A percentile compares a stretch with the other conserved stretches of the same genome.
These are phyloP conservation scores for Parascedosporium putredinis DNA, from an alignment of 2,329 filamentous ascomycete species.

Conservation along the genomic window DNA sequence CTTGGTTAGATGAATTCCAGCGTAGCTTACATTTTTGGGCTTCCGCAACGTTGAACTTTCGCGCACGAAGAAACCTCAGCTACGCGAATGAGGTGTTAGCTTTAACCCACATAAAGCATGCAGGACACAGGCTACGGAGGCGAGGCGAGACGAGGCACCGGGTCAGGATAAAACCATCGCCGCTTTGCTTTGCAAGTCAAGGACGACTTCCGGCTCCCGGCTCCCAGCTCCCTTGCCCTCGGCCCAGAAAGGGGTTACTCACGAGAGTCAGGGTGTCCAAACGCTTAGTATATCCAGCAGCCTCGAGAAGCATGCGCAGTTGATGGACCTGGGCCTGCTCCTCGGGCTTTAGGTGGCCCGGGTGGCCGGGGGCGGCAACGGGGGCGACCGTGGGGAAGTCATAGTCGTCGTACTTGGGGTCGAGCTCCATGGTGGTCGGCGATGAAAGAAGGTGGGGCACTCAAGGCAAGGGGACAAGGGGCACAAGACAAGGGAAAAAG, in stretches of 20 bases:
- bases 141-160: too few relatives aligned
- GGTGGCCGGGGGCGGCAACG: constrained; percentile 63
- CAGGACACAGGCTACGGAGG: too few relatives aligned
- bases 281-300: constrained; percentile 68
- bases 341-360: constrained; percentile 73
- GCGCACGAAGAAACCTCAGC: constrained; percentile 83
- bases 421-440: constrained; percentile 42
- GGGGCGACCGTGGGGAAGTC: constrained; percentile 78
- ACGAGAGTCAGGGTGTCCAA: constrained; percentile 90
- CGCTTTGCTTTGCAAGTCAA: too few relatives aligned
- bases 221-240: too few relatives aligned
- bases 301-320: constrained; percentile 75
- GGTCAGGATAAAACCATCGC: too few relatives aligned
- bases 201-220: neutral
- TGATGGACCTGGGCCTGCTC: constrained; percentile 87
- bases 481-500: neutral
- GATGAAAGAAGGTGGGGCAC: neutral
- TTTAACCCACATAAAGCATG: neutral
- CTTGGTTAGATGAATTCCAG: too few relatives aligned
- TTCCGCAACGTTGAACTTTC: constrained; percentile 83
- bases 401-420: constrained; percentile 93
- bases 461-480: neutral
- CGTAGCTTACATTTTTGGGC: constrained; percentile 73
- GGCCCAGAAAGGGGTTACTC: constrained; percentile 20
- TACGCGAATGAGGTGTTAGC: constrained; percentile 21